Conservation (phyloP, 768 basidiomycete species). For the Pulveroboletus sp. region DNA sequence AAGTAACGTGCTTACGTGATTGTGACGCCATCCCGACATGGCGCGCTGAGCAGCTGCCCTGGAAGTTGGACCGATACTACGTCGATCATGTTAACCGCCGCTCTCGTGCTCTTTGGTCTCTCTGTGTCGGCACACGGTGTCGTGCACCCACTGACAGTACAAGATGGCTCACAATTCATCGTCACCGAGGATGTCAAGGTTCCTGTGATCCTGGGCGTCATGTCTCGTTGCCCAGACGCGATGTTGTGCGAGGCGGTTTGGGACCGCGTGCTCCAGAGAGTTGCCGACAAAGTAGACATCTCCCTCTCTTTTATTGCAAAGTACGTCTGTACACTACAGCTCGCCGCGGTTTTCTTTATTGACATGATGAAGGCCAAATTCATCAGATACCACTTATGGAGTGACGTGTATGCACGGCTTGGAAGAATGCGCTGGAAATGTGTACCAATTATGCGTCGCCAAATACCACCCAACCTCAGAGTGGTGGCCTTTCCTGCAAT, state of each 20-base stretch:
- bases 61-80: conserved; percentile 10
- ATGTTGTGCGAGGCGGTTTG: conserved; percentile 75
- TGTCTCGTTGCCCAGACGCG: conserved; percentile 80
- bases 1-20: conserved; percentile 22
- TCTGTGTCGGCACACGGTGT: conserved; percentile 11
- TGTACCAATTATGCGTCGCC: conserved; percentile 80
- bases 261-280: conserved; percentile 61
- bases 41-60: background rate
- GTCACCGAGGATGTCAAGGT: conserved; percentile 36
- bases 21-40: conserved; percentile 20
- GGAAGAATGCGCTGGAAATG: conserved; percentile 82
- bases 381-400: conserved; percentile 69
- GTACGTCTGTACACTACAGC: conserved; percentile 40
- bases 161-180: conserved; percentile 13
- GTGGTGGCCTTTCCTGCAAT: conserved; percentile 84
- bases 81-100: conserved; percentile 19
- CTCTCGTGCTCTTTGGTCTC: conserved; percentile 16
- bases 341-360: conserved; percentile 6
- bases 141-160: conserved; percentile 17
- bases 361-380: conserved; percentile 45
- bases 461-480: conserved; percentile 48
- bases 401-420: conserved; percentile 76
- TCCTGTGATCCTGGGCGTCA: conserved; percentile 52
- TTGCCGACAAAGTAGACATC: conserved; percentile 61
- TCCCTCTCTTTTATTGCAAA: conserved; percentile 68